A percentile compares a stretch with the other conserved stretches of the same genome.
Conservation (phyloP, 192 early-diverging fungal species). For the Blastocladiella britannica region DNA sequence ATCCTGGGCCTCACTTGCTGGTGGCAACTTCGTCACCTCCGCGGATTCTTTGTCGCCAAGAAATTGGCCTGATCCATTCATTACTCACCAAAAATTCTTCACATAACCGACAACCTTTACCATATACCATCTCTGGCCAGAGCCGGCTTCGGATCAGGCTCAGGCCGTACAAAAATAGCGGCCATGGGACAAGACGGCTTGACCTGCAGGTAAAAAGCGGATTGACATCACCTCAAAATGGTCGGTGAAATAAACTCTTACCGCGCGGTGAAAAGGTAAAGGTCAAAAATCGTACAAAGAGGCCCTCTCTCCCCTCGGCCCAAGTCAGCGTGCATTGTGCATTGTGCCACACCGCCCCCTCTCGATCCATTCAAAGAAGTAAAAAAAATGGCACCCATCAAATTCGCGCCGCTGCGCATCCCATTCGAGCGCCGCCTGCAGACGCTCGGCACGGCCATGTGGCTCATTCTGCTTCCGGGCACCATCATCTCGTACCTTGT, state of each 20-base stretch:
- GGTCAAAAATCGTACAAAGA: too few species aligned
- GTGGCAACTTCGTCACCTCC: constrained; percentile 76
- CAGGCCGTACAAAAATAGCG: too few species aligned
- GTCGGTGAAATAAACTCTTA: too few species aligned
- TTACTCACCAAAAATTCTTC: too few species aligned
- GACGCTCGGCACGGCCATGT: constrained; percentile 35
- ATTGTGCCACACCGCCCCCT: not conserved
- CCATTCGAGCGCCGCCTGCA: constrained; percentile 47
- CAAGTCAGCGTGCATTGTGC: not conserved
- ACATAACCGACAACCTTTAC: too few species aligned
- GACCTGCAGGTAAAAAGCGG: too few species aligned
- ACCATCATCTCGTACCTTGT: constrained; percentile 37
- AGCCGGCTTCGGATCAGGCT: too few species aligned
- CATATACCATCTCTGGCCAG: too few species aligned
- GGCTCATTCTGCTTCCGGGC: constrained; percentile 34
- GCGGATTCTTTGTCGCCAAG: constrained; percentile 72
- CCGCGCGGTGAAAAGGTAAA: too few species aligned
- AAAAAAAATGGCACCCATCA: constrained; percentile 5
- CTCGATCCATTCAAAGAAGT: not conserved
- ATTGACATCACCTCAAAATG: too few species aligned
- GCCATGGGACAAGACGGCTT: too few species aligned
- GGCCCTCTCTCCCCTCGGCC: not conserved
- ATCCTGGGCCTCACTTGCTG: constrained; percentile 52
- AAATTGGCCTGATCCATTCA: constrained; percentile 77
- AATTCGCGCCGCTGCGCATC: constrained; percentile 42